Base-by-base conservation (phyloP, 805 yeast genomes). In the Ogataea methylovora region DNA sequence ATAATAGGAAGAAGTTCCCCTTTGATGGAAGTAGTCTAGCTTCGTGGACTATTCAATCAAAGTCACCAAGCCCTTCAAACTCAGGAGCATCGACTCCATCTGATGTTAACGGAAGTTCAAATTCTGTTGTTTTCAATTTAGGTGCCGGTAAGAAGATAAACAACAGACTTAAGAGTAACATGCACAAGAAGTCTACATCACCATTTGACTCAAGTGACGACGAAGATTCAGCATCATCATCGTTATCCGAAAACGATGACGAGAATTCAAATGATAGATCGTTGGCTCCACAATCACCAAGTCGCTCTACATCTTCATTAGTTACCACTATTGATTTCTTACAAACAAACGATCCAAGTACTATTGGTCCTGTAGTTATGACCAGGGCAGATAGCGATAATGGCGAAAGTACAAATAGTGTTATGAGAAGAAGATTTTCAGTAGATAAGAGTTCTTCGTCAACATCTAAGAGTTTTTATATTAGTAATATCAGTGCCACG, bases 401-500 rank as follows among this genome's bases (percentile, higher is more conserved):
- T 28, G n/a, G 23, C 21, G 24, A 20, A 22, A 30, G 21, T 3
- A 15, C 19, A 4, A 30, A 15, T n/a, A 30, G n/a, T n/a, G n/a
- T 22, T 8, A 23, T 52, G 12, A 43, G 55, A 11, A 65, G 81
- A 52, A 60, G 82, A 42, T 75, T 70, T 1, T 72, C 79, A 3
- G 70, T 69, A 29, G 82, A 75, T 49, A 75, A 67, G 33, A 54
- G 69, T 0, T 58, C 56, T n/a, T 12, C 14, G 5, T 17, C 21
- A 6, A 49, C 46, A 31, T 46, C 72, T 4, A 67, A 69, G 43
- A 63, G 70, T 49, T 84, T 83, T 51, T 76, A 80, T 50, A 83
- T 87, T 39, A 67, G 73, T 43, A 82, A 86, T 53, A 84, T 88
- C 18, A 82, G 84, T 46, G 57, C 69, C 22, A 84, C 95, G 2